Base-by-base conservation (phyloP, 768 basidiomycete species). In the Tephrocybe sp. region DNA sequence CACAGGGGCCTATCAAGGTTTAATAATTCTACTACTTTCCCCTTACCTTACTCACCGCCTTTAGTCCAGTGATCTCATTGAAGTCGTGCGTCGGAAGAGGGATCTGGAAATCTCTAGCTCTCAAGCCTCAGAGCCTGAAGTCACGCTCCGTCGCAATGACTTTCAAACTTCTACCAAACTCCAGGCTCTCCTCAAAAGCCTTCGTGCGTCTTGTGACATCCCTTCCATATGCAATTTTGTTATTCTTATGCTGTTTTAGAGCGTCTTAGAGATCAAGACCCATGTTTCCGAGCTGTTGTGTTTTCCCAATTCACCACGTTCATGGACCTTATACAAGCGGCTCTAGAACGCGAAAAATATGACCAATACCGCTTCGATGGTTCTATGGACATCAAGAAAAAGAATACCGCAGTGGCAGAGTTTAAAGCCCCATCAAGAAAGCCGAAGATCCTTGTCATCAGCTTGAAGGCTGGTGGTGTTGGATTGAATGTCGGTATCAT, bases 231-330 rank as follows among this genome's bases (percentile, higher is more conserved):
- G 23, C 20, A 38, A 22, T 34, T n/a, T 9, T 47, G n/a, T 22
- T 48, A 46, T 9, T 38, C 1, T 14, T 14, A 32, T 45, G n/a
- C 19, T 30, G 35, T 45, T 20, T 40, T 7, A 86, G 82, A 81
- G 57, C 75, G 80, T 58, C 66, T 92, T 57, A 71, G 77, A 62
- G 75, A 83, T 62, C 78, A 91, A 71, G 85, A 90, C 52, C 85
- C 89, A 1, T 76, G 72, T 59, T 92, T 90, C 66, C 80, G 89
- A 32, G 91, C 87, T 1, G 86, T 95, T 19, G 86, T 95, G 4
- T 95, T 95, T 65, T 92, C 90, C 1, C 90, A 95, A 59, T 94
- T 94, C 58, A 95, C 92, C 0, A 83, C 82, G 20, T 96, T 94
- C 65, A 69, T 96, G 49, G 88, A 93, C 60, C 72, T 95, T 13